Evolutionary conservation across 768 basidiomycete species (phyloP).

Genomic region (Phaeotremella skinneri): DNA sequence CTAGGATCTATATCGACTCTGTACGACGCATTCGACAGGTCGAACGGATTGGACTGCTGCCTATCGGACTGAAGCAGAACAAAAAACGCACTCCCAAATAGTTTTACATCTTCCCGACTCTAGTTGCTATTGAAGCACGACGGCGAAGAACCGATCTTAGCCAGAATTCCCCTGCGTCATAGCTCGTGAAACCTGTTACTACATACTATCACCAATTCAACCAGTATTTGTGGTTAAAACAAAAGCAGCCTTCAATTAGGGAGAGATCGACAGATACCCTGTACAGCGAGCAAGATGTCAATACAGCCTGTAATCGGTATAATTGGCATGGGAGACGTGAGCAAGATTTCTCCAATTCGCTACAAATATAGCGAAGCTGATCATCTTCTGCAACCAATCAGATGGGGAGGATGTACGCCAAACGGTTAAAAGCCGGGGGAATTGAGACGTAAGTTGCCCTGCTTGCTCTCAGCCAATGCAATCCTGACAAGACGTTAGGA

Average conservation of each 20-base stretch:
- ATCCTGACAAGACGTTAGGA: conserved; percentile 56
- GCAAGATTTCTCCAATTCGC: neutral
- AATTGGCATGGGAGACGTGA: conserved; percentile 85
- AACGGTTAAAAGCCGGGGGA: conserved; percentile 69
- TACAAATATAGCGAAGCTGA: neutral
- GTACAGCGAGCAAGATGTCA: neutral
- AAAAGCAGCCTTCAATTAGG: neutral
- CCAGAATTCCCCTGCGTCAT: no score
- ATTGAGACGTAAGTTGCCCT: conserved; percentile 71
- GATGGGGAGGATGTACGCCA: conserved; percentile 95
- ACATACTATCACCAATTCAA: no score
- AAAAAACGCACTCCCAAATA: no score
- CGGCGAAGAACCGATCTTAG: no score
- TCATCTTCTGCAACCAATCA: conserved; percentile 1
- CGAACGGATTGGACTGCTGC: no score
- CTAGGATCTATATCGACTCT: no score
- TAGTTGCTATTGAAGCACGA: no score
- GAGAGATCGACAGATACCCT: neutral
- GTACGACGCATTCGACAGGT: no score
- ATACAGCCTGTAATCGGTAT: conserved; percentile 63
- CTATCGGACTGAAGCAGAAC: no score
- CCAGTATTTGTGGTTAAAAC: no score
- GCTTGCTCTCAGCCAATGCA: neutral
- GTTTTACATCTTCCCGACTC: no score
- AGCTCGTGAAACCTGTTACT: no score